These are phyloP conservation scores for Fraxinus anomala DNA, from an alignment of 257 asterid genomes.

Conservation along the genomic window DNA sequence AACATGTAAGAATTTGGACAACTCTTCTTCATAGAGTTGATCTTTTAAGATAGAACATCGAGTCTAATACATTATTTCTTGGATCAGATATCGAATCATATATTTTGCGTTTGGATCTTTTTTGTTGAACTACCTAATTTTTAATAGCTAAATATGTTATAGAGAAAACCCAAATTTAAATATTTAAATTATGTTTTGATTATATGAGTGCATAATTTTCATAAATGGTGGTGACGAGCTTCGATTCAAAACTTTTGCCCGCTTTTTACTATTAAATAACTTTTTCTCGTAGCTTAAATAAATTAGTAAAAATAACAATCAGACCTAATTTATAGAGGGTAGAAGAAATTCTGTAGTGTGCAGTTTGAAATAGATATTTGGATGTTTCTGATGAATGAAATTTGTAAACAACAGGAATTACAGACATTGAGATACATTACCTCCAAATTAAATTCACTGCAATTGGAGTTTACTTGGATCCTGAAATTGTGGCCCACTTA, in stretches of 20 bases:
- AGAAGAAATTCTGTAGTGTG: neutral
- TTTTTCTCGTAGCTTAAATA: no score
- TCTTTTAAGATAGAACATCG: no score
- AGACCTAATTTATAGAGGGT: neutral
- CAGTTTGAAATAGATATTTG: neutral
- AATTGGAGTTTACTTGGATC: constrained; percentile 87
- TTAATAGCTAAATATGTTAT: neutral
- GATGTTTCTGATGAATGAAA: neutral
- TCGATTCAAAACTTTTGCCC: neutral
- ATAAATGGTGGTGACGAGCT: no score
- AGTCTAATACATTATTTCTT: no score
- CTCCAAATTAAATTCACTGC: constrained; percentile 96
- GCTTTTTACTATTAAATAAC: no score
- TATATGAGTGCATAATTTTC: no score
- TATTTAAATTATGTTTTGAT: no score
- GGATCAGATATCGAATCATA: no score
- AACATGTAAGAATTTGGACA: no score
- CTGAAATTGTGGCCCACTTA: constrained; percentile 56
- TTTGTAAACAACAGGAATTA: constrained; percentile 54
- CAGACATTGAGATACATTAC: constrained; percentile 91
- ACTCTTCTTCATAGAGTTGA: no score
- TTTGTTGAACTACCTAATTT: neutral
- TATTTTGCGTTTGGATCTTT: no score
- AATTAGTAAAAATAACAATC: neutral
- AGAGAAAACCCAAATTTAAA: neutral